Base-by-base conservation (phyloP, 2,329 filamentous ascomycete species). In the Sporothrix protearum region DNA sequence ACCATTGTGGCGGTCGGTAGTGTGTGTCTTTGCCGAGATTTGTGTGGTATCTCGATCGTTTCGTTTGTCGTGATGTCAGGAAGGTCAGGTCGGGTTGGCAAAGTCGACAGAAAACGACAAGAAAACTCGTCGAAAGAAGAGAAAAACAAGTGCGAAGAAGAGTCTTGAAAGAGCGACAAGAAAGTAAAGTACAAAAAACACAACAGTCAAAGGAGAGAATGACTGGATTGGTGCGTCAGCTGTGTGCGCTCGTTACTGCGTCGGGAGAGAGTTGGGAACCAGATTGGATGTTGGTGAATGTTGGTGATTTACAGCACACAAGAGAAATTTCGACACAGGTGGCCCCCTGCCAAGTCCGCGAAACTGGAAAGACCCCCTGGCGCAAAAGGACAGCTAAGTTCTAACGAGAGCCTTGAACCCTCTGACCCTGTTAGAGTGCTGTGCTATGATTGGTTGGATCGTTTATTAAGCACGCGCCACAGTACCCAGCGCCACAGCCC, bases 1-100 rank as follows among this genome's bases (percentile, higher is more conserved):
- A 69, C 81, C 84, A 88, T 87, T 72, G 75, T 79, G 68, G 42
- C 16, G 51, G 51, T 16, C 22, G 36, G 19, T 28, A 1, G 39
- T 28, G 28, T 33, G 67, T 45, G 36, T 45, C 12, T 16, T 2
- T 19, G 10, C 9, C 3, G 6, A 1, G 19, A 14, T 22, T 22
- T 22, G 9, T 25, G 28, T 19, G 3, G 47, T 66, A 14, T 47
- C 47, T 57, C 28, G 28, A 33, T 57, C 28, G 53, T 57, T 57
- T 47, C 28, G 53, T 57, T 33, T n/a, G 14, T 2, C 3, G 6
- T 33, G 30, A n/a, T 5, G 30, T 16, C 36, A 39, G 55, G 30
- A 59, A 12, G 3, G 55, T 47, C 42, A 12, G 3, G 55, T 47
- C 42, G 42, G 19, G 8, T 3, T 36, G 45, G 7, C 16, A 19